Conservation (phyloP, 768 basidiomycete species). For the Leccinum obscurum region DNA sequence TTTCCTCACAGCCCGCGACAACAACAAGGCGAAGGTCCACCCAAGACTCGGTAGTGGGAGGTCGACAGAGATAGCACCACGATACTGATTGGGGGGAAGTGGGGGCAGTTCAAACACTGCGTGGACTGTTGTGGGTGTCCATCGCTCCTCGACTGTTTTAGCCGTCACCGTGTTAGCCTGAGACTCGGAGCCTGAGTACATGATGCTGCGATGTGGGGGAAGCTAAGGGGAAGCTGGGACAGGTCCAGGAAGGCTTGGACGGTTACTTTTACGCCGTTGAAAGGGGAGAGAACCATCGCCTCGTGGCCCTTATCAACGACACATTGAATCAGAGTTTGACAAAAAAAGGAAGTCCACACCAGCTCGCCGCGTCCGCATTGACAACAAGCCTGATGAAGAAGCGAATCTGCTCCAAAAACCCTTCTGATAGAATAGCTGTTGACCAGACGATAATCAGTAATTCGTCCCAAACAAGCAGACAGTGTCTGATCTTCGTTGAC, state of each 20-base stretch:
- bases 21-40: slow-evolving; percentile 18
- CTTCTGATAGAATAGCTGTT: too few relatives aligned
- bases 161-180: slow-evolving; percentile 1
- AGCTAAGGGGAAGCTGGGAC: not conserved
- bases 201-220: not conserved
- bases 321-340: not conserved
- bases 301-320: slow-evolving; percentile 8
- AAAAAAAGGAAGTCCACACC: not conserved
- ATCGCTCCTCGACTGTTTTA: slow-evolving; percentile 12
- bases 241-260: not conserved
- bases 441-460: too few relatives aligned
- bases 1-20: not conserved
- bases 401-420: too few relatives aligned
- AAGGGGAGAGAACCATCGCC: not conserved
- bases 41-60: slow-evolving; percentile 15
- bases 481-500: too few relatives aligned
- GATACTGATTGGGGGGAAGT: not conserved
- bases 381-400: too few relatives aligned
- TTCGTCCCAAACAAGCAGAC: too few relatives aligned
- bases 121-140: slow-evolving; percentile 16
- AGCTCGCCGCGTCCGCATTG: not conserved
- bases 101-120: slow-evolving; percentile 2
- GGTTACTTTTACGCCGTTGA: not conserved
- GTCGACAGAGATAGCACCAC: not conserved
- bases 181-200: not conserved